phyloP scores from a whole-genome alignment of 371 early-diverging fungal genomes.

The Saksenaea oblongispora region DNA sequence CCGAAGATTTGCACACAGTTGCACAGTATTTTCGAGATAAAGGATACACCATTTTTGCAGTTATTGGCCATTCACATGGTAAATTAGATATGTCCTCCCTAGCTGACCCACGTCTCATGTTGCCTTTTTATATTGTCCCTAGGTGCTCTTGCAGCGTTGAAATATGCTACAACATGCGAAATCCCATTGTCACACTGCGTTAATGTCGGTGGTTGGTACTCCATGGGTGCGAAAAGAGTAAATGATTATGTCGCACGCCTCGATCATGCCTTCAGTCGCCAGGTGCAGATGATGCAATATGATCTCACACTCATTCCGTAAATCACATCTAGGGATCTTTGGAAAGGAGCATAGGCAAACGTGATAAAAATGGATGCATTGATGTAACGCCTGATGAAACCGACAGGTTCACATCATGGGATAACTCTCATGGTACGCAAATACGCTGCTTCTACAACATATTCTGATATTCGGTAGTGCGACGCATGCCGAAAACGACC shows the following conservation, averaged over 20 bases:
- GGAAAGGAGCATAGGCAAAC: constrained; percentile 39
- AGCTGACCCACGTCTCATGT: neutral
- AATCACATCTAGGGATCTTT: constrained; percentile 34
- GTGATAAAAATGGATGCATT: constrained; percentile 30
- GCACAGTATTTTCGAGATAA: constrained; percentile 52
- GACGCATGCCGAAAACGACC: constrained; percentile 56
- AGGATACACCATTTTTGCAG: constrained; percentile 59
- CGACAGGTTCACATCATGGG: constrained; percentile 35
- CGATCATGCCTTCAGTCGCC: constrained; percentile 26
- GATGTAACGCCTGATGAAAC: constrained; percentile 43
- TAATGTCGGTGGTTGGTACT: constrained; percentile 56
- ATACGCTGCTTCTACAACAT: neutral
- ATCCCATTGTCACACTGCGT: constrained; percentile 46
- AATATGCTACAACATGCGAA: constrained; percentile 53
- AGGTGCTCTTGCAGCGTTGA: constrained; percentile 58
- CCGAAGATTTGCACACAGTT: constrained; percentile 57
- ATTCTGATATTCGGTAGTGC: constrained; percentile 13
- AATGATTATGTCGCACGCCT: constrained; percentile 32
- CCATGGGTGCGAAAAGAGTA: constrained; percentile 49
- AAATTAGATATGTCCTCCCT: neutral
- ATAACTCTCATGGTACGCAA: constrained; percentile 40
- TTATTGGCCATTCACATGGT: constrained; percentile 63
- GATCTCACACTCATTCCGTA: neutral
- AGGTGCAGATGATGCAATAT: constrained; percentile 13
- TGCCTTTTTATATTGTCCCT: neutral